These are phyloP conservation scores for Cafeteria roenbergensis DNA, from an alignment of 108 stramenopile genomes.

Conservation along the genomic window DNA sequence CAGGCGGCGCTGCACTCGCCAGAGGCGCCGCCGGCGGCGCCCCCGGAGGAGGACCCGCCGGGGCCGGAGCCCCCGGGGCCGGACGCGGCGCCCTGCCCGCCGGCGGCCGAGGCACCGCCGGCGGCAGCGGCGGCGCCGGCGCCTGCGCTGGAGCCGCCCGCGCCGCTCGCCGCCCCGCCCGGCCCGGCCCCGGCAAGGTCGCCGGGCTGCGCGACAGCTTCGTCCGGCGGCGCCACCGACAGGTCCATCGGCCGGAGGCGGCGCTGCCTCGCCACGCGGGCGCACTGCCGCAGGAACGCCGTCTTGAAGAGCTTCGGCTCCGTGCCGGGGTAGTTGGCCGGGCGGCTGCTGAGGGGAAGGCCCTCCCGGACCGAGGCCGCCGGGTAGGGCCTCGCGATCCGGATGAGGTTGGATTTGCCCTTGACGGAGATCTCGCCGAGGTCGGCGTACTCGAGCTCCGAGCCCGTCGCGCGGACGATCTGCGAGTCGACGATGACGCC, in stretches of 20 bases:
- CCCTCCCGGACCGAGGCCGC: conserved; percentile 16
- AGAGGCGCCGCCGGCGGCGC: too few species aligned
- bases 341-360: conserved; percentile 18
- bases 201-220: not conserved
- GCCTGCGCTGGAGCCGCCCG: too few species aligned
- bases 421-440: conserved; percentile 36
- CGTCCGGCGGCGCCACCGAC: not conserved
- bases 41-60: too few species aligned
- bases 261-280: too few species aligned
- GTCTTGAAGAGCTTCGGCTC: not conserved
- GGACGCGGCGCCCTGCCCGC: too few species aligned
- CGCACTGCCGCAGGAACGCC: not conserved
- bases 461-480: not conserved
- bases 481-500: conserved; percentile 8
- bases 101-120: too few species aligned
- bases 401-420: conserved; percentile 33
- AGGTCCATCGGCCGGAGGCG: not conserved
- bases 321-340: not conserved
- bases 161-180: too few species aligned
- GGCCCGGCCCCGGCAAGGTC: not conserved
- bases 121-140: too few species aligned
- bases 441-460: conserved; percentile 26
- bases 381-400: conserved; percentile 34
- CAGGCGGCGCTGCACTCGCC: too few species aligned
- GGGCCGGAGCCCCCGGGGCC: too few species aligned